Base-by-base conservation (phyloP, 2,329 filamentous ascomycete species). In the Xylariaceae sp. region DNA sequence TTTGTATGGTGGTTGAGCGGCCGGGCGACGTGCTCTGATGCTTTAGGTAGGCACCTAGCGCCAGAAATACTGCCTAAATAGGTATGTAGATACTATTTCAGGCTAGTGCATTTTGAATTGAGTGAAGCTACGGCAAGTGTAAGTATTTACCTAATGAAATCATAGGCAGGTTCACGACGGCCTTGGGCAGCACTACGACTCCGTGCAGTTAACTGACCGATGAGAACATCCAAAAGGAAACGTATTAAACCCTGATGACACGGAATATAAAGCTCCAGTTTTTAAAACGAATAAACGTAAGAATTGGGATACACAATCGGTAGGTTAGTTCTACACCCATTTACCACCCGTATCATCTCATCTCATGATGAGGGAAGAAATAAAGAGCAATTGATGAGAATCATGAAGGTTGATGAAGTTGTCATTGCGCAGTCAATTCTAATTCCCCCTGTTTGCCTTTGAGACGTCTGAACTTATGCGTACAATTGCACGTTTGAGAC, bases 21-120 rank as follows among this genome's bases (percentile, higher is more conserved):
- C 67, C 69, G 68, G 69, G 56, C 39, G 58, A 56, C 67, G 68
- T 68, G 56, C 65, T 66, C 68, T 64, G 68, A 59, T 8, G 45
- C 18, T 37, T 48, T 42, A 17, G 23, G 34, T 17, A n/a, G 11
- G 11, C 13, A n/a, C 5, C 42, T 45, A 45, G 10, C 42, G 42
- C 3, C 13, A 13, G n/a, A 10, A 42, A 42, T 42, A 42, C 37
- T 42, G 11, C 37, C 37, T 42, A 42, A 42, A 42, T 42, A 42
- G 37, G 37, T 42, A 42, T 42, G 8, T 42, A 42, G 11, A 3
- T 42, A 42, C 37, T 8, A 8, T 9, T 9, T 8, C 8, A 9
- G 37, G 37, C 11, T 42, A 42, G 37, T 42, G 8, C 11, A 13
- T 3, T 42, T 8, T 42, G 23, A 30, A 30, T 30, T 30, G 23